Percentiles rank a stretch among this genome's conserved stretches.
Evolutionary conservation across 108 stramenopile genomes (phyloP).

Genomic region (Nitzschia sp.): DNA sequence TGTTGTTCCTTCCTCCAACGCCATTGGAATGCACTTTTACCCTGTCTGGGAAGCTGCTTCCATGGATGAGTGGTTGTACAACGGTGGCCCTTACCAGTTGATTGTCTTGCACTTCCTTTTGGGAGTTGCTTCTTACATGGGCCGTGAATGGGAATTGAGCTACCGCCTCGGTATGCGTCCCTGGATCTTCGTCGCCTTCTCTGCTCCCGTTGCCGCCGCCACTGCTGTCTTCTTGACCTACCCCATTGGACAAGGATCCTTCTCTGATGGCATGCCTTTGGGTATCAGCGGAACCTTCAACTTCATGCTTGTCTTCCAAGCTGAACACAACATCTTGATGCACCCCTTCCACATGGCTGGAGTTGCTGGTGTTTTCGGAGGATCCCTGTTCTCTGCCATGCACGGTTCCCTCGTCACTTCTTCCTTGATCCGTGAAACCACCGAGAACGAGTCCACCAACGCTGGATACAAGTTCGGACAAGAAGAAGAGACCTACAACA

Average conservation of each 20-base stretch:
- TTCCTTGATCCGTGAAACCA: slow-evolving; percentile 40
- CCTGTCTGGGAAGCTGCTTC: slow-evolving; percentile 42
- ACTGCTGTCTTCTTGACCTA: slow-evolving; percentile 35
- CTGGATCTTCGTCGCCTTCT: slow-evolving; percentile 40
- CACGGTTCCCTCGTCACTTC: slow-evolving; percentile 38
- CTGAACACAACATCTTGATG: slow-evolving; percentile 40
- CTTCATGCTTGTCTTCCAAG: slow-evolving; percentile 40
- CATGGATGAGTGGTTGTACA: slow-evolving; percentile 40
- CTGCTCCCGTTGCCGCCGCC: slow-evolving; percentile 33
- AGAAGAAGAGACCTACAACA: slow-evolving; percentile 39
- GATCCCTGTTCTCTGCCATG: slow-evolving; percentile 38
- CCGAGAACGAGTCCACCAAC: slow-evolving; percentile 39
- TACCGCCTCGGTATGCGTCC: slow-evolving; percentile 43
- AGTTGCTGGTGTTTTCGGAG: slow-evolving; percentile 39
- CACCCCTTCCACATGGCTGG: slow-evolving; percentile 35
- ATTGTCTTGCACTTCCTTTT: slow-evolving; percentile 33
- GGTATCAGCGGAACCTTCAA: slow-evolving; percentile 39
- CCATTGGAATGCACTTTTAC: slow-evolving; percentile 44
- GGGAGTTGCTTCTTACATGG: slow-evolving; percentile 40
- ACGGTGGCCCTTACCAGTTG: slow-evolving; percentile 40
- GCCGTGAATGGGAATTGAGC: slow-evolving; percentile 38
- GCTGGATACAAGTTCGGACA: slow-evolving; percentile 38
- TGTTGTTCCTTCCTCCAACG: slow-evolving; percentile 37
- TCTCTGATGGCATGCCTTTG: slow-evolving; percentile 35
- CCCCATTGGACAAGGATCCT: slow-evolving; percentile 36